phyloP scores from a whole-genome alignment of 139 green algal genomes.

The Pleodorina starrii region DNA sequence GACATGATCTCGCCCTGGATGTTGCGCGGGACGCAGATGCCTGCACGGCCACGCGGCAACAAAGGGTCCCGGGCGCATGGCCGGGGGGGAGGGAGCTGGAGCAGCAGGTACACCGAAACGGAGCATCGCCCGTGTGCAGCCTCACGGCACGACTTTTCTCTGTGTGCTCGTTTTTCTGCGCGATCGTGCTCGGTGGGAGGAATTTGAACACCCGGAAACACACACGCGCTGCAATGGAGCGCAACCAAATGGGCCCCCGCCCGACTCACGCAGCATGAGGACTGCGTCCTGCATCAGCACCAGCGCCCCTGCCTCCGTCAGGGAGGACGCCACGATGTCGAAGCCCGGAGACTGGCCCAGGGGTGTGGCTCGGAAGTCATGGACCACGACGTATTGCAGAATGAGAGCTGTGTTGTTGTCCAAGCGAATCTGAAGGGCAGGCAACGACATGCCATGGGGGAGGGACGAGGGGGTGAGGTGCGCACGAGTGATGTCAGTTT shows the following conservation, averaged over 20 bases:
- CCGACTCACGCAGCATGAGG: conserved; percentile 40
- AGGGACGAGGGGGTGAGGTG: background rate
- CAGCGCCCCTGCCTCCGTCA: background rate
- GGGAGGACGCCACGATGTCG: background rate
- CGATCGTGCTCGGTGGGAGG: too few species aligned
- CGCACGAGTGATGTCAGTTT: background rate
- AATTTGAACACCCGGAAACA: too few species aligned
- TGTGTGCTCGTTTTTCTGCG: too few species aligned
- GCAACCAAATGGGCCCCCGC: background rate
- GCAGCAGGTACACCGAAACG: too few species aligned
- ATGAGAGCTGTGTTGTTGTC: background rate
- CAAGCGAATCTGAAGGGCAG: background rate
- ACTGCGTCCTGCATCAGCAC: conserved; percentile 25
- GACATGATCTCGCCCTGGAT: conserved; percentile 36
- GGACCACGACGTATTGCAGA: conserved; percentile 9
- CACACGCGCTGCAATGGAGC: too few species aligned
- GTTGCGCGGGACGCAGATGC: conserved; percentile 26
- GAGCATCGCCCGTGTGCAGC: too few species aligned
- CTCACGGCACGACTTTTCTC: too few species aligned
- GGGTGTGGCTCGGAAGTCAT: conserved; percentile 22
- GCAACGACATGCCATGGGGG: background rate
- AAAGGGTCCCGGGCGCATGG: too few species aligned
- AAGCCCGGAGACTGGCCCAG: conserved; percentile 33
- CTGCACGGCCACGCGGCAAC: background rate
- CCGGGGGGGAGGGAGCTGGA: too few species aligned